Evolutionary conservation across 208 protist genomes (phyloP), one percentile per base, ranked within the genome.

Genomic region (Trypanosoma caninum): DNA sequence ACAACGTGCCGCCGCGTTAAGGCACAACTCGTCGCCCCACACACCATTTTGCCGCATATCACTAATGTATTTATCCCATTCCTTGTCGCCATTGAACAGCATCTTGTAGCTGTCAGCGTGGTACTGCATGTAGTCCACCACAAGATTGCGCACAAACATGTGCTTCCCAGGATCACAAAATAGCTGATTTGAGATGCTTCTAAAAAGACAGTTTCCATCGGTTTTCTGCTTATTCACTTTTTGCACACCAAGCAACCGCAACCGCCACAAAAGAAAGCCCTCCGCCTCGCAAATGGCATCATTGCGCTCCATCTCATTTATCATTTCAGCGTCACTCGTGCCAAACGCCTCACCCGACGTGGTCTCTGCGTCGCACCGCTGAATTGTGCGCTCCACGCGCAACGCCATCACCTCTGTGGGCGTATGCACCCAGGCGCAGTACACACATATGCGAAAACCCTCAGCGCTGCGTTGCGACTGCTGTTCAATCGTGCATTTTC

Each of bases 161-260:
- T 87, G 79, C 35, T 78, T 67, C 11, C 47, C 53, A 27, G 80
- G 59, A 23, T 75, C 66, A 18, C 77, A 79, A 61, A 94, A 91
- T 14, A 94, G 77, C 62, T 94, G 84, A 57, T 80, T 78, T 11
- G 87, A 72, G 20, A 94, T 59, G 1, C 82, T 68, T 10, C 78
- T 65, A 57, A 94, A 94, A 41, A 91, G 76, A 63, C 87, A 94
- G 67, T 91, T 94, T 18, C 87, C 87, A 48, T 94, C 87, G 20
- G 71, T 65, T 41, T 76, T 73, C 46, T 89, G 81, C 31, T 53
- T 51, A 54, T 82, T 82, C 35, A 59, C 37, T 16, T 69, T 65
- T 22, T 54, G 42, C 27, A 83, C 56, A 23, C 73, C 53, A 14
- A 91, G 63, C 16, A 50, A 44, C 18, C 53, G 25, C 47, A 94